A percentile compares a stretch with the other conserved stretches of the same genome.
These are phyloP conservation scores for Cladosporium sp. DNA, from an alignment of 2,329 filamentous ascomycete species.

Conservation along the genomic window DNA sequence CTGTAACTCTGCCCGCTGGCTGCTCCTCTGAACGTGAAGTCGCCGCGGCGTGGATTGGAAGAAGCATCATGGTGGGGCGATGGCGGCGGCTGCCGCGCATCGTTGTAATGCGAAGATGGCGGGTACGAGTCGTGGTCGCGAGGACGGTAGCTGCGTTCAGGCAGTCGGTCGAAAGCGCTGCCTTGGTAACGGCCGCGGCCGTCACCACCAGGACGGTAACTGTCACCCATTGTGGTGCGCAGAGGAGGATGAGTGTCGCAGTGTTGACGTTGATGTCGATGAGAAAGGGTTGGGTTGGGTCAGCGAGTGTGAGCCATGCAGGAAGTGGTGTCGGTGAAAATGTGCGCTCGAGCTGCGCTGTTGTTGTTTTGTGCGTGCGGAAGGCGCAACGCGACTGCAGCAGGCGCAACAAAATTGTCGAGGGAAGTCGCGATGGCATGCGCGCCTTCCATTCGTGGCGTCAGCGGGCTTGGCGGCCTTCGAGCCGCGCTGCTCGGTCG, in stretches of 20 bases:
- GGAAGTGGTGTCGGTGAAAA: no score
- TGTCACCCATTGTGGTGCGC: conserved; percentile 7
- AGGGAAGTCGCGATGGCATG: no score
- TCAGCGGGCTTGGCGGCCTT: no score
- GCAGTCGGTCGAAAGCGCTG: not conserved
- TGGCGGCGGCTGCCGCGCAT: not conserved
- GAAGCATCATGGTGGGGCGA: not conserved
- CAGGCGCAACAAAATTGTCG: no score
- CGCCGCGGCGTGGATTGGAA: not conserved
- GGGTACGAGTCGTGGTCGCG: conserved; percentile 3
- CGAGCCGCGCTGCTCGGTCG: no score
- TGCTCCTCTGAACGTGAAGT: conserved; percentile 11
- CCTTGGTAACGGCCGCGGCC: conserved; percentile 5
- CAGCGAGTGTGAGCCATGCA: no score
- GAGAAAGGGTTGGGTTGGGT: no score
- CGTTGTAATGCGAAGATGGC: not conserved
- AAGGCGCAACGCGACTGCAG: no score
- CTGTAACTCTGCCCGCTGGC: conserved; percentile 5
- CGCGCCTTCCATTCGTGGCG: no score
- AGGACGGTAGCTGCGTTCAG: conserved; percentile 3
- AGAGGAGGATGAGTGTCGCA: not conserved
- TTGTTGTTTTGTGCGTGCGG: not conserved
- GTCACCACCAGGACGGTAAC: conserved; percentile 6
- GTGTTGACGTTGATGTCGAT: not conserved
- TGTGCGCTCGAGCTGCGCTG: not conserved